Percentiles rank a stretch among this genome's conserved stretches.
Evolutionary conservation across 768 basidiomycete genomes (phyloP).

Genomic region (Hydnum rufescens): DNA sequence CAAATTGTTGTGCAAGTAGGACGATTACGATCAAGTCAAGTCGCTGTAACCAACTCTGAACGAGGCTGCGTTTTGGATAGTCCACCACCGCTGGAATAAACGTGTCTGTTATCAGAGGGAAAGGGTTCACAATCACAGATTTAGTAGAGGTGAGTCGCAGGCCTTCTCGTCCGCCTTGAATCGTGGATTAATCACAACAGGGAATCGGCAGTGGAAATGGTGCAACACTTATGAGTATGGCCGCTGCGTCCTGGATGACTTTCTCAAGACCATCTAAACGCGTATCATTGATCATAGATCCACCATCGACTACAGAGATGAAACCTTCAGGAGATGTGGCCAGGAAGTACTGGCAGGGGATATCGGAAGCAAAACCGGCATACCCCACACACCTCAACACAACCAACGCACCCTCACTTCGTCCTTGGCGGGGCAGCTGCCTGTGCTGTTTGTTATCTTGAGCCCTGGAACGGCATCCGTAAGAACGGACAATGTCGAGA

Average conservation of each 20-base stretch:
- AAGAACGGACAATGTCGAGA: too few relatives aligned
- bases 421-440: too few relatives aligned
- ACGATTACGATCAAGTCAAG: background rate
- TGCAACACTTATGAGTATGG: constrained; percentile 58
- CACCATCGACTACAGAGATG: constrained; percentile 59
- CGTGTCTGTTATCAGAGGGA: constrained; percentile 69
- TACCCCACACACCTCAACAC: too few relatives aligned
- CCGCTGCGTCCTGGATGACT: constrained; percentile 62
- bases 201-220: constrained; percentile 8
- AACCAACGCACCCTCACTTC: too few relatives aligned
- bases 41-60: constrained; percentile 49
- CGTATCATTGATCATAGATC: constrained; percentile 63
- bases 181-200: constrained; percentile 5
- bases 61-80: constrained; percentile 61
- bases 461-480: too few relatives aligned
- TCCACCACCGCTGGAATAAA: constrained; percentile 69
- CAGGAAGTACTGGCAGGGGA: too few relatives aligned
- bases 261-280: constrained; percentile 50
- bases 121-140: constrained; percentile 72
- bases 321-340: constrained; percentile 42
- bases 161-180: constrained; percentile 76
- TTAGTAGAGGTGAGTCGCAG: constrained; percentile 80
- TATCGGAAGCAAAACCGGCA: too few relatives aligned
- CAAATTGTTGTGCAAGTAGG: background rate
- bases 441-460: too few relatives aligned